Conservation (phyloP, 768 basidiomycete species). For the Tubosaeta sp. region DNA sequence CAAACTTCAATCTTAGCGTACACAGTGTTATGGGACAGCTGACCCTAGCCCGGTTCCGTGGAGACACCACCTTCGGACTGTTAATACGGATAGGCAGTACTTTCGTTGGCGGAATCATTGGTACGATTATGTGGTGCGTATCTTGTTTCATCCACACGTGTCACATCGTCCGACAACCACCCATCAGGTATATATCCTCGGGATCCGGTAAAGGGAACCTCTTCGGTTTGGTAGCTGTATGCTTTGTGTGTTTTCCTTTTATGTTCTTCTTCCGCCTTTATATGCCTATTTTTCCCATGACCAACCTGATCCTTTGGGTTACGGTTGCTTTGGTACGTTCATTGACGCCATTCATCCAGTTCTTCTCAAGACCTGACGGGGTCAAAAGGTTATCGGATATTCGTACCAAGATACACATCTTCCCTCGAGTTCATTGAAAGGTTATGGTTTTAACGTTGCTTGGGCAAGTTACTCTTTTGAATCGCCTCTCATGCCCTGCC, state of each 20-base stretch:
- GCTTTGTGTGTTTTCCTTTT: slow-evolving; percentile 66
- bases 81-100: slow-evolving; percentile 59
- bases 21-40: slow-evolving; percentile 71
- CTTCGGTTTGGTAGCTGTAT: slow-evolving; percentile 67
- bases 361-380: not conserved
- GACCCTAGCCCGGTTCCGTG: slow-evolving; percentile 67
- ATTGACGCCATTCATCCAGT: not conserved
- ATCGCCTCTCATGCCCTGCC: not conserved
- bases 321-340: slow-evolving; percentile 55
- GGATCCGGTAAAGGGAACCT: slow-evolving; percentile 56
- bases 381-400: slow-evolving; percentile 59
- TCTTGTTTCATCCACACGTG: not conserved
- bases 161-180: not conserved
- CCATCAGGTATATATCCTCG: slow-evolving; percentile 62
- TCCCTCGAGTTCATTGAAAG: slow-evolving; percentile 44
- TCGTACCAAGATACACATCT: slow-evolving; percentile 64
- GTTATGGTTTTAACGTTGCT: slow-evolving; percentile 59
- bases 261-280: slow-evolving; percentile 70
- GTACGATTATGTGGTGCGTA: slow-evolving; percentile 62
- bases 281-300: slow-evolving; percentile 69
- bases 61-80: slow-evolving; percentile 69
- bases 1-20: not conserved
- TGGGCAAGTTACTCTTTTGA: slow-evolving; percentile 46
- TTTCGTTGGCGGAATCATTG: slow-evolving; percentile 59
- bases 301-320: slow-evolving; percentile 64